A percentile compares a stretch with the other conserved stretches of the same genome.
Conservation (phyloP, 1,139 yeast genomes). For the Yarrowia galli region DNA sequence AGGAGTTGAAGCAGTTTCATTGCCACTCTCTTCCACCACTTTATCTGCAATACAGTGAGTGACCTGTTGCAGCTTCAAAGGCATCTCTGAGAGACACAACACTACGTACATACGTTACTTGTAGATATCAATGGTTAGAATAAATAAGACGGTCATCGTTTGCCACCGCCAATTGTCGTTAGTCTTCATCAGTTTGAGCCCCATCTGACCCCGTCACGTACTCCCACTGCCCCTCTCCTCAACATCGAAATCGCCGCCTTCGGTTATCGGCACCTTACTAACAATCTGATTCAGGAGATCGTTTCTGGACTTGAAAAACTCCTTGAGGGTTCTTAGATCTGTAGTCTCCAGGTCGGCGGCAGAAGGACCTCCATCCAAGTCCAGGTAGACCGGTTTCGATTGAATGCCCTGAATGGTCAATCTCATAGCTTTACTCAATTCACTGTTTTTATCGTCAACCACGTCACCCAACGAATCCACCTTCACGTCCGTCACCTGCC, state of each 20-base stretch:
- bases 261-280: constrained; percentile 9
- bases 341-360: background rate
- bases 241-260: constrained; percentile 2
- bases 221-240: background rate
- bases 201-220: too few relatives aligned
- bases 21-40: too few relatives aligned
- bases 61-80: too few relatives aligned
- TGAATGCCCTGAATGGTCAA: constrained; percentile 21
- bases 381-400: constrained; percentile 20
- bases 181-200: too few relatives aligned
- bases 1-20: too few relatives aligned
- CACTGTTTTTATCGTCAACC: background rate
- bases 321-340: constrained; percentile 1
- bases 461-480: background rate
- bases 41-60: too few relatives aligned
- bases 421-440: background rate
- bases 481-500: constrained; percentile 50
- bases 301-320: constrained; percentile 21
- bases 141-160: background rate
- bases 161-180: too few relatives aligned
- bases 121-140: background rate
- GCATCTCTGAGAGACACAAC: too few relatives aligned
- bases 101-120: too few relatives aligned
- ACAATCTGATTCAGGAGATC: constrained; percentile 8
- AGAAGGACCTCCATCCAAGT: constrained; percentile 5